Conservation (phyloP, 2,329 filamentous ascomycete genomes). For the Cladophialophora chaetospira region DNA sequence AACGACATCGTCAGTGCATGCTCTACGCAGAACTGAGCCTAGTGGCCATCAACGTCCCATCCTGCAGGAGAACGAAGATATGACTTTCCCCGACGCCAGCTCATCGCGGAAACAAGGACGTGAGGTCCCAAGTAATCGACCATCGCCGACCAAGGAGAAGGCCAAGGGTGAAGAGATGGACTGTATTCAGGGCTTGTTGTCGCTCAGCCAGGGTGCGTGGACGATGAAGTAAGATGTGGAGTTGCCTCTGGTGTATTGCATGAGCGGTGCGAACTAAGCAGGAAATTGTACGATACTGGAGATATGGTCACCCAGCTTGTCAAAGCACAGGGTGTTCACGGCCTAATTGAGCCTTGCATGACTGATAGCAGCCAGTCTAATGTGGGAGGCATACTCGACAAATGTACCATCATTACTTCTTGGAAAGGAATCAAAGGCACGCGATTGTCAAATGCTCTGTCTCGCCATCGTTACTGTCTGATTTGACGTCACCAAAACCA, state of each 20-base stretch:
- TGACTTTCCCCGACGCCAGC: slow-evolving; percentile 25
- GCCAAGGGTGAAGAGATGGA: slow-evolving; percentile 77
- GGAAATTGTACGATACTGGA: background rate
- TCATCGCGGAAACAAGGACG: slow-evolving; percentile 8
- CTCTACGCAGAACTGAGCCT: slow-evolving; percentile 54
- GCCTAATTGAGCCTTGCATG: background rate
- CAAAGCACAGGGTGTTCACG: background rate
- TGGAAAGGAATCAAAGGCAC: slow-evolving; percentile 4
- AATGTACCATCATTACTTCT: slow-evolving; percentile 5
- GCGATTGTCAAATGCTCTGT: background rate
- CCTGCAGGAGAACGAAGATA: slow-evolving; percentile 49
- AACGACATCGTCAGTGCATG: slow-evolving; percentile 49
- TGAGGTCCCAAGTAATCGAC: background rate
- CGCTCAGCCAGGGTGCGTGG: slow-evolving; percentile 92
- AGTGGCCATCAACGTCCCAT: slow-evolving; percentile 42
- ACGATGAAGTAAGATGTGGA: slow-evolving; percentile 44
- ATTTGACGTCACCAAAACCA: background rate
- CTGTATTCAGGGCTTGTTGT: slow-evolving; percentile 84
- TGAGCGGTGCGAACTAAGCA: background rate
- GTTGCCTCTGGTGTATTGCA: background rate
- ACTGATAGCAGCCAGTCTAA: slow-evolving; percentile 10
- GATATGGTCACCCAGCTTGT: background rate
- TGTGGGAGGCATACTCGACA: background rate
- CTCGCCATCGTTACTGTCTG: background rate
- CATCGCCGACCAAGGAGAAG: slow-evolving; percentile 45